Percentiles rank a stretch among this genome's conserved stretches.
Evolutionary conservation across 495 filamentous ascomycete species (phyloP).

Genomic region (Trichocladium uniseriatum): DNA sequence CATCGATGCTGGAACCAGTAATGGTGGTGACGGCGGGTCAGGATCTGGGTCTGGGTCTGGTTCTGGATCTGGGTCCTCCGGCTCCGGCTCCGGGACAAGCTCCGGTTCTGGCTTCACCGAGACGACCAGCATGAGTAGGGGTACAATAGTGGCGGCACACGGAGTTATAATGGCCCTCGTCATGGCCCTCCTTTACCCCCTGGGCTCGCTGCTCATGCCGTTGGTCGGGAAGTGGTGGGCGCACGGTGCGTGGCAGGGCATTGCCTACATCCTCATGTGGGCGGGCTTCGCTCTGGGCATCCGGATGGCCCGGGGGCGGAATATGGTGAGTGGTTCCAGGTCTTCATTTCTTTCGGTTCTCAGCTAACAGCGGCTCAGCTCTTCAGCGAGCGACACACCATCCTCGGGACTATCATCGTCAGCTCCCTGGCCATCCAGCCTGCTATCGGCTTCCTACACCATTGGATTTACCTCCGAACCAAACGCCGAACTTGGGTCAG

Average conservation of each 20-base stretch:
- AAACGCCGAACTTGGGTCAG: constrained; percentile 44
- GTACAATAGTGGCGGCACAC: constrained; percentile 28
- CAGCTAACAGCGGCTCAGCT: constrained; percentile 20
- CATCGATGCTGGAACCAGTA: constrained; percentile 3
- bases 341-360: background rate
- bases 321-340: constrained; percentile 25
- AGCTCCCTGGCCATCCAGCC: constrained; percentile 55
- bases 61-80: constrained; percentile 12
- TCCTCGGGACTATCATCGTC: constrained; percentile 52
- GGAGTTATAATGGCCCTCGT: constrained; percentile 50
- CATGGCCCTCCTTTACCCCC: constrained; percentile 46
- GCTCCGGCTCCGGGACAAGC: constrained; percentile 7
- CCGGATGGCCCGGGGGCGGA: constrained; percentile 29
- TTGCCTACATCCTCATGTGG: constrained; percentile 47
- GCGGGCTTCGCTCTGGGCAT: constrained; percentile 56
- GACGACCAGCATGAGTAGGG: constrained; percentile 2
- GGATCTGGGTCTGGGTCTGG: background rate
- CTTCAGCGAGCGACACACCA: constrained; percentile 35
- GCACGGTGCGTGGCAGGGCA: constrained; percentile 50
- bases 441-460: constrained; percentile 54
- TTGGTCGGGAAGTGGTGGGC: constrained; percentile 40
- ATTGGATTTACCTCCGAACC: constrained; percentile 43
- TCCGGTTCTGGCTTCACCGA: background rate
- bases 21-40: constrained; percentile 1
- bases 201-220: constrained; percentile 49